Evolutionary conservation across 305 asterid genomes (phyloP), one percentile per base, ranked within the genome.

Genomic region (Fraxinus floribunda): DNA sequence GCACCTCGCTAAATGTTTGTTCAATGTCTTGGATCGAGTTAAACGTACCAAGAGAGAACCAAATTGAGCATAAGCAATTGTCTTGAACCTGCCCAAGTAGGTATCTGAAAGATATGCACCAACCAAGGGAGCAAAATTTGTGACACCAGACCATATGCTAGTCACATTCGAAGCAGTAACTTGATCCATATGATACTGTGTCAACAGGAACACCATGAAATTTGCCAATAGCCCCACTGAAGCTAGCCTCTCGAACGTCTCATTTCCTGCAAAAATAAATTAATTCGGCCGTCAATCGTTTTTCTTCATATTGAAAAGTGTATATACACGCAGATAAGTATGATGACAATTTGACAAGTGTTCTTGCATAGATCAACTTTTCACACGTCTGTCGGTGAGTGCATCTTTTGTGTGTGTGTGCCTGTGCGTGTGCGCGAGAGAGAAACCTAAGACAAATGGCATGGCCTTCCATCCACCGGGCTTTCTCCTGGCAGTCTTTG

Each of bases 401-500:
- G 64, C 64, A 52, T 52, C 24, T 52, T 52, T 4, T 76, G 41
- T 64, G 26, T 60, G 10, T 36, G 44, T 41, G 49, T 4, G 34
- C 34, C 1, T 26, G 76, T 13, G 20, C 22, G 39, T 0, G 30
- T 35, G 79, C 77, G 60, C 74, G 79, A 73, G 83, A 55, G 41
- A 78, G 80, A 29, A 44, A 92, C 97, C 97, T 80, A 93, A 85
- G 76, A 93, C 81, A 78, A 84, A 91, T 34, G 95, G 93, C 92
- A 93, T 93, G 87, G 95, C 87, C 73, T 85, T 93, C 97, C 97
- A 93, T 78, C 97, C 97, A 72, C 97, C 97, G 0, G 91, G 95
- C 78, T 83, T 86, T 76, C 79, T 85, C 78, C 26, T 83, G 62
- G 39, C 5, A 16, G 52, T 34, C 82, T 81, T 83, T 3, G 76